Evolutionary conservation across 2,329 filamentous ascomycete species (phyloP).

Genomic region (Lasiodiplodia theobromae): DNA sequence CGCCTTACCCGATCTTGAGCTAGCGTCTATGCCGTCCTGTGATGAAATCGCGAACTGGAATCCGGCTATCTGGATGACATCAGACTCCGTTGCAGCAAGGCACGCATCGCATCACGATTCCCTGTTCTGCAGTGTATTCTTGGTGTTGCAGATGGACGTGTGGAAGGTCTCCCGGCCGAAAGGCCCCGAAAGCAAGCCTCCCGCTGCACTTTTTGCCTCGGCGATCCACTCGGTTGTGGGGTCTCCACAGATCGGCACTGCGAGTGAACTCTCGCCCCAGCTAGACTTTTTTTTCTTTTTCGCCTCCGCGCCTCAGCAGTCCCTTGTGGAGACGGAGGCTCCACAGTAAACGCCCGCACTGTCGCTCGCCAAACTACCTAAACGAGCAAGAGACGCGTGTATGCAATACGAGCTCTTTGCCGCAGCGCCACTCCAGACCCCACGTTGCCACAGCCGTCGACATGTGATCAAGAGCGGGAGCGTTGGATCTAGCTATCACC

Average conservation of each 20-base stretch:
- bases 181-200: constrained; percentile 22
- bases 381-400: not conserved
- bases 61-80: constrained; percentile 1
- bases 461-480: not conserved
- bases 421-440: not conserved
- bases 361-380: not conserved
- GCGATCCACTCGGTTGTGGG: constrained; percentile 20
- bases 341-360: constrained; percentile 13
- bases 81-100: not conserved
- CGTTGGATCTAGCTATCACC: not conserved
- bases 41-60: not conserved
- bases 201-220: constrained; percentile 17
- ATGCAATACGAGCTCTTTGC: not conserved
- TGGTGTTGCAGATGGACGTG: not conserved
- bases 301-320: not conserved
- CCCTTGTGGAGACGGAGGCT: constrained; percentile 19
- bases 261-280: constrained; percentile 6
- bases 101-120: not conserved
- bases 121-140: not conserved
- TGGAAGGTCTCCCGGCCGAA: constrained; percentile 11
- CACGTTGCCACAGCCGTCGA: not conserved
- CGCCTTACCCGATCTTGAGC: not conserved
- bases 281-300: constrained; percentile 6
- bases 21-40: not conserved
- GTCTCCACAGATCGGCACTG: constrained; percentile 27